Evolutionary conservation across 2,329 filamentous ascomycete species (phyloP).

Genomic region (Ophidiomyces ophidiicola): DNA sequence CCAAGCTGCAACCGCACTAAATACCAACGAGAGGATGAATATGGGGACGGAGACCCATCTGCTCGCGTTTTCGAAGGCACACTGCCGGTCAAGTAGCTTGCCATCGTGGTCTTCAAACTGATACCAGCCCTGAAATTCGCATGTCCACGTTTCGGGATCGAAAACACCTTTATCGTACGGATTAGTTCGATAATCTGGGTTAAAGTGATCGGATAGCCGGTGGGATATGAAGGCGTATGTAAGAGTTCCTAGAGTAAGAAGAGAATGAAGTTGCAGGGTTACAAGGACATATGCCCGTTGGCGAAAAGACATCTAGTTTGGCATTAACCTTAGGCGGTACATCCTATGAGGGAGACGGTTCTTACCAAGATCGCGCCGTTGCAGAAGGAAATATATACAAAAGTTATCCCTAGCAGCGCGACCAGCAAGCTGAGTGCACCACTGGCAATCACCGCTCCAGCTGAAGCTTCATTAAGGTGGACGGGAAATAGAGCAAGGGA

Average conservation of each 20-base stretch:
- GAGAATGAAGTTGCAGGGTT: not conserved
- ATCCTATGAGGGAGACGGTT: not conserved
- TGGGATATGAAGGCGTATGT: conserved; percentile 3
- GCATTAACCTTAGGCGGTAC: not conserved
- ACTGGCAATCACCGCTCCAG: not conserved
- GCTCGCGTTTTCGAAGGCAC: conserved; percentile 2
- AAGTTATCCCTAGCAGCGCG: not conserved
- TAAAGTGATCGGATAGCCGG: conserved; percentile 5
- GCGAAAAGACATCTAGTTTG: not conserved
- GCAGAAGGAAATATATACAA: not conserved
- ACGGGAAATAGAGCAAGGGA: conserved; percentile 1
- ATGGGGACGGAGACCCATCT: conserved; percentile 2
- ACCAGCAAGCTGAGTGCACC: not conserved
- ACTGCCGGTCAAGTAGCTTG: not conserved
- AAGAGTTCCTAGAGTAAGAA: not conserved
- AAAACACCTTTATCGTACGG: conserved; percentile 3
- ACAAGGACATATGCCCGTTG: not conserved
- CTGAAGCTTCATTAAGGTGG: not conserved
- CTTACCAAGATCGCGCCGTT: conserved; percentile 2
- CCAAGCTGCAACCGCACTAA: not conserved
- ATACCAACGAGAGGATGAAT: not conserved
- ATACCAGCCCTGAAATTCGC: conserved; percentile 3
- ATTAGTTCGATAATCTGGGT: not conserved
- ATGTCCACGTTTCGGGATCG: conserved; percentile 8
- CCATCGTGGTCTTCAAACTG: not conserved